Evolutionary conservation across 345 rosid species (phyloP).

Genomic region (Rhizophora mangle): DNA sequence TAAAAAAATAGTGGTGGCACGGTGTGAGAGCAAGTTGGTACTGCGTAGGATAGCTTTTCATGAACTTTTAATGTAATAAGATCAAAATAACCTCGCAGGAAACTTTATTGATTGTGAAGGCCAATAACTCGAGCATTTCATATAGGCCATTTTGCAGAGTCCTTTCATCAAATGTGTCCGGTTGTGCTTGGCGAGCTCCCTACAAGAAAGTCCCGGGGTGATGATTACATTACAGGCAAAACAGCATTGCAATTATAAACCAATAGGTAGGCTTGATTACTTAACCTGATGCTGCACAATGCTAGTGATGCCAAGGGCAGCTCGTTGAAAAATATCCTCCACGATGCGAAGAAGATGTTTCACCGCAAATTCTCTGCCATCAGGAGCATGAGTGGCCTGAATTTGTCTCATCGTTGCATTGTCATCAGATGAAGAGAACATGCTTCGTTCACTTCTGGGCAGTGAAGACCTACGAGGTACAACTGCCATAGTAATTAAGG

Average conservation of each 20-base stretch:
- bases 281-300: slow-evolving; percentile 20
- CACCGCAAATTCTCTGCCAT: slow-evolving; percentile 42
- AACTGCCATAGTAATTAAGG: slow-evolving; percentile 6
- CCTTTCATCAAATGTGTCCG: slow-evolving; percentile 39
- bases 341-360: slow-evolving; percentile 41
- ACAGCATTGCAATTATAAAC: not conserved
- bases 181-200: slow-evolving; percentile 24
- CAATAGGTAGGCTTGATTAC: too few relatives aligned
- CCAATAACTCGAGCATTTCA: slow-evolving; percentile 42
- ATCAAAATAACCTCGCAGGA: slow-evolving; percentile 52
- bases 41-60: not conserved
- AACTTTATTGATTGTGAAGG: slow-evolving; percentile 43
- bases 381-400: slow-evolving; percentile 56
- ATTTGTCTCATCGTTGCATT: slow-evolving; percentile 51
- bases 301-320: slow-evolving; percentile 20
- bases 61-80: not conserved
- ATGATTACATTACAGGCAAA: not conserved
- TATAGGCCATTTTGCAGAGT: slow-evolving; percentile 23
- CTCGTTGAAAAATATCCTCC: slow-evolving; percentile 48
- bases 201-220: slow-evolving; percentile 10
- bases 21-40: too few relatives aligned
- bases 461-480: slow-evolving; percentile 2
- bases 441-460: slow-evolving; percentile 6
- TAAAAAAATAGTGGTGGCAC: not conserved
- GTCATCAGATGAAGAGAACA: slow-evolving; percentile 53